Evolutionary conservation across 140 eudicot species (phyloP).

Genomic region (Ambrosia hybrid): DNA sequence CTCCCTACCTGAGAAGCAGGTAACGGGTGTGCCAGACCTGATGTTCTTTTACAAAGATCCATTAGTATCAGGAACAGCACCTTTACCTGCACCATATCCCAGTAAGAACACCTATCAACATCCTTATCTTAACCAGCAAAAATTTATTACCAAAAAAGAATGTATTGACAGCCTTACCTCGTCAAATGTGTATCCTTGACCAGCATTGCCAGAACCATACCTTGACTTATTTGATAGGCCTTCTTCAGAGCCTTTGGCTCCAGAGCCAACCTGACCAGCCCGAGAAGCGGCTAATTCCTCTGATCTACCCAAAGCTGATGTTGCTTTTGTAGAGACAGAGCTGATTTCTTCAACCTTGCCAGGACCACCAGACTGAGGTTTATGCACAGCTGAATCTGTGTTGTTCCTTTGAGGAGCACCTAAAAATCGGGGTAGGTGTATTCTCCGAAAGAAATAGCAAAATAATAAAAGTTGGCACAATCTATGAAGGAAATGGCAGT

Average conservation of each 20-base stretch:
- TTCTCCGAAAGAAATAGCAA: slow-evolving; percentile 87
- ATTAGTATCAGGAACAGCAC: slow-evolving; percentile 88
- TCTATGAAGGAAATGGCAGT: slow-evolving; percentile 94
- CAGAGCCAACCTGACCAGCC: slow-evolving; percentile 59
- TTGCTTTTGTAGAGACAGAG: slow-evolving; percentile 51
- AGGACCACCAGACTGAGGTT: slow-evolving; percentile 56
- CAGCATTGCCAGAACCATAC: slow-evolving; percentile 92
- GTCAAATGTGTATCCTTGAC: slow-evolving; percentile 98
- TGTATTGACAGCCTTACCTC: slow-evolving; percentile 44
- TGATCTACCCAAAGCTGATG: slow-evolving; percentile 48
- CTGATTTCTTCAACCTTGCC: slow-evolving; percentile 77
- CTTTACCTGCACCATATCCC: slow-evolving; percentile 65
- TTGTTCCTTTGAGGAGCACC: slow-evolving; percentile 74
- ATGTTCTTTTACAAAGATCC: slow-evolving; percentile 95
- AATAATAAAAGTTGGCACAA: slow-evolving; percentile 88
- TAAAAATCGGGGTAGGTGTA: slow-evolving; percentile 63
- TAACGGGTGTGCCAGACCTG: slow-evolving; percentile 70
- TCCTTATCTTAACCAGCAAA: background rate
- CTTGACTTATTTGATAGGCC: slow-evolving; percentile 77
- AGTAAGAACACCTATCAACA: slow-evolving; percentile 19
- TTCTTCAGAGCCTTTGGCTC: slow-evolving; percentile 76
- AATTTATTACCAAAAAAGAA: background rate
- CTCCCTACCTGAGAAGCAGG: slow-evolving; percentile 98
- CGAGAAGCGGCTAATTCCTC: slow-evolving; percentile 63
- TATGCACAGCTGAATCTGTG: slow-evolving; percentile 58